phyloP scores from a whole-genome alignment of 2,329 filamentous ascomycete genomes.

The Fusarium sp. region DNA sequence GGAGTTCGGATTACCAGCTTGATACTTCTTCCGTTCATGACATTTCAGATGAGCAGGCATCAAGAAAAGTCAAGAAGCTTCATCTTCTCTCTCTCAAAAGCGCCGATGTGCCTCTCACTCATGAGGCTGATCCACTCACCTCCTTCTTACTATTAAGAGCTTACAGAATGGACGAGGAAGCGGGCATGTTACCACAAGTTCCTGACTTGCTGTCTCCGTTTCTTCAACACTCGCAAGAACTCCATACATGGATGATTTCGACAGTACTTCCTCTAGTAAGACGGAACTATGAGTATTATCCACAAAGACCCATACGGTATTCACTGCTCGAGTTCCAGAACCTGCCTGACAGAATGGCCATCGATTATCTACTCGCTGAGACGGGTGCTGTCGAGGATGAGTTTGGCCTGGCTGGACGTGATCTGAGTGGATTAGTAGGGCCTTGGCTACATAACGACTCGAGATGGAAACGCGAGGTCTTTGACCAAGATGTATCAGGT shows the following conservation, averaged over 20 bases:
- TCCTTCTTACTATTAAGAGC: constrained; percentile 77
- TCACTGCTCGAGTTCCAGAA: constrained; percentile 74
- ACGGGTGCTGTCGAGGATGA: constrained; percentile 60
- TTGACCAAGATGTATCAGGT: constrained; percentile 4
- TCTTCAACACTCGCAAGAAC: constrained; percentile 68
- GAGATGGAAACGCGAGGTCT: constrained; percentile 60
- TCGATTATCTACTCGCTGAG: constrained; percentile 71
- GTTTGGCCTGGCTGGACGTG: constrained; percentile 65
- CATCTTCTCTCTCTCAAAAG: constrained; percentile 69
- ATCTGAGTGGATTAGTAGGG: constrained; percentile 75
- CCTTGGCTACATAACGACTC: constrained; percentile 79
- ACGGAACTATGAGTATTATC: constrained; percentile 77
- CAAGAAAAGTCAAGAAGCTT: constrained; percentile 73
- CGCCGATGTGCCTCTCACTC: constrained; percentile 60
- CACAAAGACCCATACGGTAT: constrained; percentile 59
- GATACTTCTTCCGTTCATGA: constrained; percentile 68
- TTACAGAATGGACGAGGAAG: constrained; percentile 76
- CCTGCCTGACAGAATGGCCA: constrained; percentile 69
- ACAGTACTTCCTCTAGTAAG: constrained; percentile 76
- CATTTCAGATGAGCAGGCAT: constrained; percentile 72
- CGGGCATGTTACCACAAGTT: constrained; percentile 77
- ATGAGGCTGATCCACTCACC: constrained; percentile 66
- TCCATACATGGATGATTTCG: constrained; percentile 77
- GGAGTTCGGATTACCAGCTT: constrained; percentile 58
- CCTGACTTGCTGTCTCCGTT: constrained; percentile 78